These are phyloP conservation scores for Wickerhamomyces alni DNA, from an alignment of 805 yeast species.

Conservation along the genomic window DNA sequence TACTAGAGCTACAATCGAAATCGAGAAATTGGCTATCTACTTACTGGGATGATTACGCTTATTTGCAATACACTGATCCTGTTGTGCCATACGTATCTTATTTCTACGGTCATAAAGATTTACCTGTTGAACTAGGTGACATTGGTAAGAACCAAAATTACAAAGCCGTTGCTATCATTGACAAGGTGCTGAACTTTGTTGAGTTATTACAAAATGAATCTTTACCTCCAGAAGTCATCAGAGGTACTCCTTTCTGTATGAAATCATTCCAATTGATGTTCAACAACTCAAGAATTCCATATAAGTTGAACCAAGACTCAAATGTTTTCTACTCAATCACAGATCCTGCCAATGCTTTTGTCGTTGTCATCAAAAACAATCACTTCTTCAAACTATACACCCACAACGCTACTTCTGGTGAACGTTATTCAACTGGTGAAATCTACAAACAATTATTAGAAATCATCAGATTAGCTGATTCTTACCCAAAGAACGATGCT, in stretches of 20 bases:
- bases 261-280: conserved; percentile 88
- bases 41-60: conserved; percentile 94
- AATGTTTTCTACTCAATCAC: conserved; percentile 43
- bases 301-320: conserved; percentile 49
- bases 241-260: conserved; percentile 88
- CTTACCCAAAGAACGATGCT: conserved; percentile 24
- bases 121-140: conserved; percentile 30
- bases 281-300: conserved; percentile 83
- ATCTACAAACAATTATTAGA: conserved; percentile 53
- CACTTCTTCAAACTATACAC: conserved; percentile 74
- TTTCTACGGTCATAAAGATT: conserved; percentile 77
- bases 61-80: conserved; percentile 86
- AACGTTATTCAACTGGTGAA: conserved; percentile 38
- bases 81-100: conserved; percentile 93
- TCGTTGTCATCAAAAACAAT: conserved; percentile 68
- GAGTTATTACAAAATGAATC: conserved; percentile 61
- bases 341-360: conserved; percentile 49
- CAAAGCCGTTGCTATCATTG: conserved; percentile 72
- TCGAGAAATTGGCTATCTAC: conserved; percentile 81
- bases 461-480: conserved; percentile 37
- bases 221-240: conserved; percentile 73
- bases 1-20: conserved; percentile 38
- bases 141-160: conserved; percentile 58
- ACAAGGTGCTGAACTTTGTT: conserved; percentile 64
- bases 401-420: conserved; percentile 40